Percentiles rank a stretch among this genome's conserved stretches.
Evolutionary conservation across 2,329 filamentous ascomycete genomes (phyloP).

Genomic region (Ilyonectria robusta): DNA sequence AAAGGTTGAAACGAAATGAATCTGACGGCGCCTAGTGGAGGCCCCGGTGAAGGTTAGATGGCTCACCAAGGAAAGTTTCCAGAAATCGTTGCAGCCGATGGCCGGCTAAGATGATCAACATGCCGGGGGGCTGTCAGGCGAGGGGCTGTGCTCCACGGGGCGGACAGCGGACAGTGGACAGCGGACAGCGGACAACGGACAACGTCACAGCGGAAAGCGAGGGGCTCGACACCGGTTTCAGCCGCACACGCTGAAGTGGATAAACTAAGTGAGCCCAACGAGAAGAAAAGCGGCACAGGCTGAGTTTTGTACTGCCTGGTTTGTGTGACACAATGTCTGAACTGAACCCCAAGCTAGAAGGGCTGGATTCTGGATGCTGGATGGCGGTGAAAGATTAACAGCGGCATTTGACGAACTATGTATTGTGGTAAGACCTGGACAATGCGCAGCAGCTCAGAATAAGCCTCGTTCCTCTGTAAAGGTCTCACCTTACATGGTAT

Average conservation of each 20-base stretch:
- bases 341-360: background rate
- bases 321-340: background rate
- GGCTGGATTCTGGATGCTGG: background rate
- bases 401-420: background rate
- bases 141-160: conserved; percentile 34
- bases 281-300: background rate
- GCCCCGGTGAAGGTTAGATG: background rate
- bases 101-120: conserved; percentile 29
- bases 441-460: conserved; percentile 9
- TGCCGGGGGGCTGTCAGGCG: conserved; percentile 20
- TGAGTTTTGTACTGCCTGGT: conserved; percentile 2
- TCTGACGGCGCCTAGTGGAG: conserved; percentile 4
- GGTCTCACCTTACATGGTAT: conserved; percentile 33
- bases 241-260: conserved; percentile 38
- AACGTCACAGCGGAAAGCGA: conserved; percentile 10
- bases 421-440: background rate
- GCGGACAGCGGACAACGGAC: conserved; percentile 3
- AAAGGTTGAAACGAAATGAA: conserved; percentile 19
- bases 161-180: conserved; percentile 5
- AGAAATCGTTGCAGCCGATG: conserved; percentile 30
- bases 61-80: conserved; percentile 27
- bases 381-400: background rate
- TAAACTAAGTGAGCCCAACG: conserved; percentile 23
- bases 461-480: conserved; percentile 38
- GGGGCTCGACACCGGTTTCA: conserved; percentile 39